Base-by-base conservation (phyloP, 768 basidiomycete species). In the Lactifluus subvellereus region DNA sequence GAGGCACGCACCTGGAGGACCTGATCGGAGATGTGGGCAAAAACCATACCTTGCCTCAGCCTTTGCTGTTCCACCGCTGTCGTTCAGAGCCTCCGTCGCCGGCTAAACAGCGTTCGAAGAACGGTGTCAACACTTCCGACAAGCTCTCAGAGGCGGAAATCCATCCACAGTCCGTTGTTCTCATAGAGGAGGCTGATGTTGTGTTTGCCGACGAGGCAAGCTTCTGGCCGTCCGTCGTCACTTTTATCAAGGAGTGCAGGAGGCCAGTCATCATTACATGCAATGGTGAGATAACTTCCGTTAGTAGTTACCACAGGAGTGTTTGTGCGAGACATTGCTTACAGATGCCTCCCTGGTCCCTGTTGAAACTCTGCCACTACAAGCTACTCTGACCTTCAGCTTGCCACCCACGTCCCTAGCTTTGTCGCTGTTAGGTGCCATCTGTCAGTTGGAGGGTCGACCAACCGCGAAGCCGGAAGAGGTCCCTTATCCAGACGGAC, bases 151-250 rank as follows among this genome's bases (percentile, higher is more conserved):
- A 52, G 30, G 22, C 52, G 32, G 55, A 53, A 53, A 30, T 56
- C 20, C 61, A 57, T n/a, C 47, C 56, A 30, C 96, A 99, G 76
- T 95, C 93, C 0, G 72, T 96, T 56, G 89, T 98, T 64, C 78
- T 99, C 43, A 74, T 99, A 14, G 97, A 99, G 73, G 97, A 99
- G 72, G 96, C 93, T 7, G 97, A 99, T 73, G 84, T 98, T 47
- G 77, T 98, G 52, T 99, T 87, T 76, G 85, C 84, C 64, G 91
- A 94, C 54, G 97, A 95, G 75, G 71, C 73, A 37, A 87, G 85
- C 66, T 98, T 94, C 73, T 96, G 92, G 92, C 80, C 87, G 16
- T 83, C 88, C 2, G 83, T 98, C 32, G 78, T 88, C 9, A 81
- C 84, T 60, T 81, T 99, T 63, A 94, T 98, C 71, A 84, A 82